Conservation (phyloP, 805 yeast genomes). For the Myxozyma mucilagina region DNA sequence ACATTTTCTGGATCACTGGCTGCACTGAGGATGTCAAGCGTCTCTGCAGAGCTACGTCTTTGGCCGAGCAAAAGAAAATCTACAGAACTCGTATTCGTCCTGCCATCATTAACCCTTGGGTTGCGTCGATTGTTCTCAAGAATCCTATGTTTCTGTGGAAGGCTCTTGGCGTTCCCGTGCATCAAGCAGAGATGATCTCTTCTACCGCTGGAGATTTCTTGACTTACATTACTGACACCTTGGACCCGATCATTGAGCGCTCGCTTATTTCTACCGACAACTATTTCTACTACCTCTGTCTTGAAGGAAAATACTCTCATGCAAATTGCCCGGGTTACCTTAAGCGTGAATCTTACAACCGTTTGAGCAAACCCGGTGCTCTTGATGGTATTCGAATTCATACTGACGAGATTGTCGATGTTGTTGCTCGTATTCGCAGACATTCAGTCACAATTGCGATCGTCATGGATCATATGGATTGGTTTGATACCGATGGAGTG, state of each 20-base stretch:
- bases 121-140: conserved; percentile 68
- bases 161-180: conserved; percentile 85
- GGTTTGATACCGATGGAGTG: conserved; percentile 69
- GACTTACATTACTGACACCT: conserved; percentile 71
- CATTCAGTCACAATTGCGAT: conserved; percentile 72
- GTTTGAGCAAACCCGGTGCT: conserved; percentile 52
- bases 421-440: conserved; percentile 61
- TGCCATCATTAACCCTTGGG: conserved; percentile 66
- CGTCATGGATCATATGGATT: conserved; percentile 91
- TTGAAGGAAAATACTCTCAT: conserved; percentile 60
- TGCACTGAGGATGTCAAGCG: conserved; percentile 52
- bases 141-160: conserved; percentile 86
- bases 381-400: conserved; percentile 72
- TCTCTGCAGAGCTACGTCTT: conserved; percentile 56
- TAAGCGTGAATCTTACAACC: conserved; percentile 57
- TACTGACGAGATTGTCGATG: conserved; percentile 77
- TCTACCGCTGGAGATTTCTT: conserved; percentile 52
- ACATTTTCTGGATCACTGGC: conserved; percentile 59
- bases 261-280: conserved; percentile 68
- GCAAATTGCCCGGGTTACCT: conserved; percentile 76
- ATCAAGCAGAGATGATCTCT: conserved; percentile 74
- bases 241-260: conserved; percentile 69
- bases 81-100: conserved; percentile 69
- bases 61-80: conserved; percentile 62
- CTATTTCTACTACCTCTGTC: conserved; percentile 72